Evolutionary conservation across 352 stramenopile genomes (phyloP).

Genomic region (Globisporangium yorkense): DNA sequence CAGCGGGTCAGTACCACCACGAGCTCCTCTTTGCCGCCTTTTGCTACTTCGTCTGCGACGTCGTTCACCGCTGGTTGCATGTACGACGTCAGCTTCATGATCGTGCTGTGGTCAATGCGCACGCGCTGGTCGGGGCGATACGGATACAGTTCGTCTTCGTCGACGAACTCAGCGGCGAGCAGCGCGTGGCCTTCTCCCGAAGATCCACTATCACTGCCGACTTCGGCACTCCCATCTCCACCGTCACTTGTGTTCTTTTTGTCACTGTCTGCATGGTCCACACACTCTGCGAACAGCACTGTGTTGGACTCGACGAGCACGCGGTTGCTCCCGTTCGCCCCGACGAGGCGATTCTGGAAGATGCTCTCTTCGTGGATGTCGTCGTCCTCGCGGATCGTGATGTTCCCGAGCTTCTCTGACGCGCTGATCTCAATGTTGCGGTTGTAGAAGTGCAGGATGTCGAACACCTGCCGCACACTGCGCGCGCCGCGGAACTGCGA

Average conservation of each 20-base stretch:
- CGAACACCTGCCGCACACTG: slow-evolving; percentile 30
- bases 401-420: slow-evolving; percentile 34
- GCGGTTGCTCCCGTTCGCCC: slow-evolving; percentile 9
- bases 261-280: slow-evolving; percentile 17
- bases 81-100: slow-evolving; percentile 19
- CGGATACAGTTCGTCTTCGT: slow-evolving; percentile 37
- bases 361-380: slow-evolving; percentile 23
- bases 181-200: slow-evolving; percentile 22
- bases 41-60: slow-evolving; percentile 7
- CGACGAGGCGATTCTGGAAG: slow-evolving; percentile 27
- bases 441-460: slow-evolving; percentile 27
- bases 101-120: slow-evolving; percentile 31
- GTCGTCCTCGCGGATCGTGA: slow-evolving; percentile 41
- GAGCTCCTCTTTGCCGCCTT: slow-evolving; percentile 10
- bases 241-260: background rate
- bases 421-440: slow-evolving; percentile 45
- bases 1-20: slow-evolving; percentile 44
- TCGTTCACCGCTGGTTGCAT: slow-evolving; percentile 11
- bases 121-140: slow-evolving; percentile 36
- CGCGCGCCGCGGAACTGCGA: slow-evolving; percentile 30
- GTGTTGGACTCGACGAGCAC: slow-evolving; percentile 31
- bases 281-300: slow-evolving; percentile 31
- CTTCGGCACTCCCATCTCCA: background rate
- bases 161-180: slow-evolving; percentile 29
- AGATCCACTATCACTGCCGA: background rate